These are phyloP conservation scores for Tetrapyrgos nigripes DNA, from an alignment of 1,284 basidiomycete genomes.

Conservation along the genomic window DNA sequence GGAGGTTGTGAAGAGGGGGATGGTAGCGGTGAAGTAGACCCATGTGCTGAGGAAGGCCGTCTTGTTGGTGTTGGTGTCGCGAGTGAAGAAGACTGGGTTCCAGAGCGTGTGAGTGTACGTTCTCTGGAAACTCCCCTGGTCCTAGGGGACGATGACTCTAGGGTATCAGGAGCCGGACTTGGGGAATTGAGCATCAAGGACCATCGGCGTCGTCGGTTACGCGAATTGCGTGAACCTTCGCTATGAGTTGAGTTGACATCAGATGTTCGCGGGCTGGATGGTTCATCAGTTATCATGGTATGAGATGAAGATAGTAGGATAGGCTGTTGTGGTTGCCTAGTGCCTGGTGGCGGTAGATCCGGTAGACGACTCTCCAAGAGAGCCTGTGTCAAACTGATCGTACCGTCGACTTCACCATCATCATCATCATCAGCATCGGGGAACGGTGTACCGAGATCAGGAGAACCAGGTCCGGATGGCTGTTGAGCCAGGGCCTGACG, in stretches of 20 bases:
- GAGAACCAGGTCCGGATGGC: slow-evolving; percentile 30
- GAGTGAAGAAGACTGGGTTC: slow-evolving; percentile 14
- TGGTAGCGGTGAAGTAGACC: slow-evolving; percentile 1
- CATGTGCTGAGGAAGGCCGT: slow-evolving; percentile 21
- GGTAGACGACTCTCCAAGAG: slow-evolving; percentile 80
- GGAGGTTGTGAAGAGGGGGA: slow-evolving; percentile 32
- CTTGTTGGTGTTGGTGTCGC: slow-evolving; percentile 11
- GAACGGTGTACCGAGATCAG: slow-evolving; percentile 44
- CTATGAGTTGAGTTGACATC: slow-evolving; percentile 44
- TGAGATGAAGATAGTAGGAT: slow-evolving; percentile 59
- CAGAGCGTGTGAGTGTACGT: slow-evolving; percentile 9
- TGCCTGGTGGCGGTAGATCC: slow-evolving; percentile 73
- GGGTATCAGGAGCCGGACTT: slow-evolving; percentile 1
- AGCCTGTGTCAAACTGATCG: slow-evolving; percentile 74
- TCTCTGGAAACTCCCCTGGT: slow-evolving; percentile 12
- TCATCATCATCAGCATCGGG: slow-evolving; percentile 64
- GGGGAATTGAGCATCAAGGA: slow-evolving; percentile 45
- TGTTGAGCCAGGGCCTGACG: slow-evolving; percentile 61
- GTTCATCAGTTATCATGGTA: slow-evolving; percentile 42
- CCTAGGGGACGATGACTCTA: neutral
- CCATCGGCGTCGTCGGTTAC: slow-evolving; percentile 58
- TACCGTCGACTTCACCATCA: slow-evolving; percentile 66
- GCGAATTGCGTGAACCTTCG: neutral
- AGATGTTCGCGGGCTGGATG: slow-evolving; percentile 54
- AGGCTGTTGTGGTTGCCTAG: slow-evolving; percentile 66